phyloP scores from a whole-genome alignment of 2,329 filamentous ascomycete genomes.

The Sporothrix protearum region DNA sequence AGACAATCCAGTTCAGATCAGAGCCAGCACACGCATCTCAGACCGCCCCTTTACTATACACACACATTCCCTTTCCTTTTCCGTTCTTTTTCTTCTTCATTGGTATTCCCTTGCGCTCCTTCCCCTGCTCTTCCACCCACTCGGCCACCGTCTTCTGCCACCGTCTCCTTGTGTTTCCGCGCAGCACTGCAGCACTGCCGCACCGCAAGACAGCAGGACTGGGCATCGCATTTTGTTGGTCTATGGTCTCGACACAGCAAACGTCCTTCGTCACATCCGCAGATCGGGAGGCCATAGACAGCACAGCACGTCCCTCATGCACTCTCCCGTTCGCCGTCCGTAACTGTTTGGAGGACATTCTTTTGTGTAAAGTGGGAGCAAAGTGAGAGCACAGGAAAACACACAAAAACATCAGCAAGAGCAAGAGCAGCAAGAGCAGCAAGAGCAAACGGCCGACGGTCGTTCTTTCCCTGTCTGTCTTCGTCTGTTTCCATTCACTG shows the following conservation, averaged over 20 bases:
- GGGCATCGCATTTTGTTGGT: not conserved
- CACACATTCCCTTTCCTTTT: not conserved
- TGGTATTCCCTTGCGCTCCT: not conserved
- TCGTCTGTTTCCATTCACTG: slow-evolving; percentile 9
- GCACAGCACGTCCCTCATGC: slow-evolving; percentile 21
- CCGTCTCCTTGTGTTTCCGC: not conserved
- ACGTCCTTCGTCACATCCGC: slow-evolving; percentile 15
- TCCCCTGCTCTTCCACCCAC: not conserved
- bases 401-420: not conserved
- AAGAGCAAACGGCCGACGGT: not conserved
- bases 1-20: not conserved
- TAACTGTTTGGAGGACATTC: not conserved
- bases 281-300: slow-evolving; percentile 20
- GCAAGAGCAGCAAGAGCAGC: not conserved
- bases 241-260: slow-evolving; percentile 11
- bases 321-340: slow-evolving; percentile 13
- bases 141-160: slow-evolving; percentile 2
- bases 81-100: not conserved
- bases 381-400: not conserved
- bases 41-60: not conserved
- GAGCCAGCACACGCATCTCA: not conserved
- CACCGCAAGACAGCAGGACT: not conserved
- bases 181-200: not conserved
- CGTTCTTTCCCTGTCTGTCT: slow-evolving; percentile 9
- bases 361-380: slow-evolving; percentile 10